A percentile compares a stretch with the other conserved stretches of the same genome.
Conservation (phyloP, 2,329 filamentous ascomycete genomes). For the Colletotrichum orbiculare region DNA sequence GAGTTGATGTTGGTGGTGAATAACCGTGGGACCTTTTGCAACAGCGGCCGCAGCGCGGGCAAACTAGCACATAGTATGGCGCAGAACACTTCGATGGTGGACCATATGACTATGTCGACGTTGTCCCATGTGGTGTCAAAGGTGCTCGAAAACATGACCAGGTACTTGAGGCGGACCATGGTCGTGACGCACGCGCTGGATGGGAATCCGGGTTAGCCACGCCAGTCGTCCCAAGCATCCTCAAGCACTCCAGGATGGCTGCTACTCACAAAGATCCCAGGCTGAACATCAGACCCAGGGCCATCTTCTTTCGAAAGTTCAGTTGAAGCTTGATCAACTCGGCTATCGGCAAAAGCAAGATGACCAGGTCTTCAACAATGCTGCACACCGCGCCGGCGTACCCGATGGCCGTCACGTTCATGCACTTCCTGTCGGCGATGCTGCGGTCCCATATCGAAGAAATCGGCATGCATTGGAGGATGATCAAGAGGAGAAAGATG, state of each 20-base stretch:
- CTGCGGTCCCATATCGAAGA: constrained; percentile 37
- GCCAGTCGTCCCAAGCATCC: no score
- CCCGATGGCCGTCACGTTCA: constrained; percentile 72
- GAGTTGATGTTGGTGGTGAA: constrained; percentile 32
- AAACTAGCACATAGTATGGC: constrained; percentile 58
- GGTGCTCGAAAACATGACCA: constrained; percentile 34
- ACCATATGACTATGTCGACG: constrained; percentile 47
- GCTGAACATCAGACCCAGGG: constrained; percentile 73
- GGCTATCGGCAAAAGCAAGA: constrained; percentile 74
- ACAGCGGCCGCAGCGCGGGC: constrained; percentile 52
- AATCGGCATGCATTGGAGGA: constrained; percentile 38
- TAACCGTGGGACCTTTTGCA: constrained; percentile 36
- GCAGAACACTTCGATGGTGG: constrained; percentile 44
- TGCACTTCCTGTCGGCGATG: constrained; percentile 56
- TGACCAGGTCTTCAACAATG: constrained; percentile 74
- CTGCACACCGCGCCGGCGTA: constrained; percentile 75
- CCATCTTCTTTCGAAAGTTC: constrained; percentile 73
- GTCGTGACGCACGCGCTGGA: constrained; percentile 37
- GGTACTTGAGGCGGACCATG: constrained; percentile 37
- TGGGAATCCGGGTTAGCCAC: no score
- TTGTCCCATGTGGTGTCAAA: constrained; percentile 44
- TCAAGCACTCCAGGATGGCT: neutral
- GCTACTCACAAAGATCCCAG: constrained; percentile 72
- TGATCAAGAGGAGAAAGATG: constrained; percentile 39
- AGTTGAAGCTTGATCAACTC: constrained; percentile 71